Conservation (phyloP, 1,284 basidiomycete species). For the Cutaneotrichosporon arboriforme region DNA sequence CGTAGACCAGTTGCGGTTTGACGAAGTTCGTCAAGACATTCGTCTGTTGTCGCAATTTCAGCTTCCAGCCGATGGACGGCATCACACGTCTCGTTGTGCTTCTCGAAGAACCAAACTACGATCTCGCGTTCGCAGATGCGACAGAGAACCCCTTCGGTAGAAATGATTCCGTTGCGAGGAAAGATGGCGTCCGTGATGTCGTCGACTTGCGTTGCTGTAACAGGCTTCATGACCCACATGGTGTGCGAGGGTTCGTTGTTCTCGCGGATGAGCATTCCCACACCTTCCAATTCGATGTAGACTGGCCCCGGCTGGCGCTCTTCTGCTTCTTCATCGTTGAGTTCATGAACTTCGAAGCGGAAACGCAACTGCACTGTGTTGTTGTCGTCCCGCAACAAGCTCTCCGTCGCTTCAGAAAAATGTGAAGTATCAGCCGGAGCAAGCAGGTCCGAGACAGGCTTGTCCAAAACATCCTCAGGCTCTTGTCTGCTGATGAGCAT, state of each 20-base stretch:
- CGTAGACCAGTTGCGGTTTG: constrained; percentile 73
- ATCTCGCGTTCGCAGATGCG: constrained; percentile 97
- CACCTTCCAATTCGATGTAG: constrained; percentile 90
- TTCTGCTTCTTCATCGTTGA: constrained; percentile 30
- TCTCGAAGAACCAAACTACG: constrained; percentile 99
- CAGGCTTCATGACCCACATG: constrained; percentile 98
- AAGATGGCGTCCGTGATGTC: constrained; percentile 51
- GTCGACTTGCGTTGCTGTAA: constrained; percentile 51
- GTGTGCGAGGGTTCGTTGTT: constrained; percentile 85
- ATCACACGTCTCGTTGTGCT: constrained; percentile 98
- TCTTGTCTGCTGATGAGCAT: constrained; percentile 59
- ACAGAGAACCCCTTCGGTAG: constrained; percentile 83
- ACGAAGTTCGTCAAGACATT: constrained; percentile 78
- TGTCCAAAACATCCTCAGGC: constrained; percentile 71
- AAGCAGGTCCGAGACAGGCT: constrained; percentile 74
- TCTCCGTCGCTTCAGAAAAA: constrained; percentile 80
- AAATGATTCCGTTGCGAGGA: constrained; percentile 68
- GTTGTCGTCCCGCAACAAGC: constrained; percentile 82
- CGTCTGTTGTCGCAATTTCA: constrained; percentile 89
- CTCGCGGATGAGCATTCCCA: constrained; percentile 97
- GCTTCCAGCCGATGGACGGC: constrained; percentile 95
- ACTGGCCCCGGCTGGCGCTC: constrained; percentile 50
- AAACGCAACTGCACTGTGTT: constrained; percentile 92
- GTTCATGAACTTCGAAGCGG: constrained; percentile 58
- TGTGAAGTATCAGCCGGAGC: constrained; percentile 77